Conservation (phyloP, 1,284 basidiomycete species). For the Wolfiporia cocos region DNA sequence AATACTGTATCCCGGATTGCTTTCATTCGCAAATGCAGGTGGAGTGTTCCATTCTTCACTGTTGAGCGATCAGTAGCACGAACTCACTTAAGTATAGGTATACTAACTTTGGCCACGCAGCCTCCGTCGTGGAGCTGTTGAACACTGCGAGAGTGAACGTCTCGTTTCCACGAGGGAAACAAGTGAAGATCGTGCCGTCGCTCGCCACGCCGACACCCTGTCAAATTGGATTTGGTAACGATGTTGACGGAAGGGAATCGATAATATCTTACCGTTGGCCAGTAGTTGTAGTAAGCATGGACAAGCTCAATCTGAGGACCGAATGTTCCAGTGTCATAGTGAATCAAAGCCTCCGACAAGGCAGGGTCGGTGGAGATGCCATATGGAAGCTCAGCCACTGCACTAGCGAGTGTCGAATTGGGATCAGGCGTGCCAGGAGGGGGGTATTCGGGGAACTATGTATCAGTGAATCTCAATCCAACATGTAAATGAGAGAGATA, state of each 20-base stretch:
- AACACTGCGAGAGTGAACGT: constrained; percentile 16
- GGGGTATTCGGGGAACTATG: constrained; percentile 16
- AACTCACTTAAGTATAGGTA: background rate
- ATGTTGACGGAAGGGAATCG: background rate
- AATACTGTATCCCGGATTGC: constrained; percentile 15
- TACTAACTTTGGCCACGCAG: constrained; percentile 15
- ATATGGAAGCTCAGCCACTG: constrained; percentile 8
- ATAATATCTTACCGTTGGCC: constrained; percentile 13
- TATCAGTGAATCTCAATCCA: background rate
- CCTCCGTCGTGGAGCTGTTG: constrained; percentile 16
- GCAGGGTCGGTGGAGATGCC: constrained; percentile 7
- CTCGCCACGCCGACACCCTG: constrained; percentile 17
- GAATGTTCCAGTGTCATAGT: constrained; percentile 15
- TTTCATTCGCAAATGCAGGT: constrained; percentile 12
- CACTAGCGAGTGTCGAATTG: constrained; percentile 12
- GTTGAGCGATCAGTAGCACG: background rate
- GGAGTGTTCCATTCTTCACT: constrained; percentile 18
- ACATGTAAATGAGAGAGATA: too few relatives aligned
- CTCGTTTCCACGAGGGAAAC: constrained; percentile 16
- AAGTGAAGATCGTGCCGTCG: constrained; percentile 16
- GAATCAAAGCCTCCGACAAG: constrained; percentile 8
- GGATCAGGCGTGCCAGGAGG: constrained; percentile 14
- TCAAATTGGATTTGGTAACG: background rate
- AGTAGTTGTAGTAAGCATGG: constrained; percentile 17
- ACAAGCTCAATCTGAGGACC: constrained; percentile 15